Evolutionary conservation across 208 protist genomes (phyloP), one percentile per base, ranked within the genome.

Genomic region (Polymyxa betae): DNA sequence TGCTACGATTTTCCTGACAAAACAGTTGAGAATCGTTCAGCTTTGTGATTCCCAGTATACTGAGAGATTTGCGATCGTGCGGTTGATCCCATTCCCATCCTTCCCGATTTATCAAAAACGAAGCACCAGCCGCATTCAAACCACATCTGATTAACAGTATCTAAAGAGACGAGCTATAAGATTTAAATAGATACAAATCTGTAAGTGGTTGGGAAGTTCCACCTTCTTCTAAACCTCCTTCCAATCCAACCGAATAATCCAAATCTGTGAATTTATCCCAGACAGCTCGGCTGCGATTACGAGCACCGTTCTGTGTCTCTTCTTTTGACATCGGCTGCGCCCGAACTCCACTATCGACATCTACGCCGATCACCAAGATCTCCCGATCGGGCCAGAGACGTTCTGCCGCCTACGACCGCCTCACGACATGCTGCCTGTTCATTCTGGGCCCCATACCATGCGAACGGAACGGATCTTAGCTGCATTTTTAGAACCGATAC

Each of bases 81-180:
- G 5, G 72, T 82, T 45, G 72, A 82, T n/a, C 16, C 72, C 40
- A 45, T 5, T n/a, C 72, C 72, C 10, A 82, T 82, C 5, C n/a
- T 35, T 43, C 72, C 72, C 35, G 72, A 45, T 38, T 60, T 60
- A 82, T 82, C 72, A 5, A 82, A 20, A 35, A 82, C 72, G 5
- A n/a, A 38, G 72, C 72, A 82, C 72, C 72, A 82, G n/a, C n/a
- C 72, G 35, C 35, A 82, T 82, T 82, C 16, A n/a, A 40, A 82
- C 35, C 40, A 43, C 35, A 16, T 82, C n/a, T 43, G 16, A n/a
- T 35, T n/a, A 82, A 20, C 35, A 38, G 49, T 24, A n/a, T n/a
- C n/a, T n/a, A n/a, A n/a, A n/a, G n/a, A n/a, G n/a, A n/a, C n/a
- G n/a, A n/a, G n/a, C n/a, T n/a, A n/a, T n/a, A n/a, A n/a, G n/a